A percentile compares a stretch with the other conserved stretches of the same genome.
Conservation (phyloP, 108 stramenopile species). For the Fragilariopsis cylindrus region DNA sequence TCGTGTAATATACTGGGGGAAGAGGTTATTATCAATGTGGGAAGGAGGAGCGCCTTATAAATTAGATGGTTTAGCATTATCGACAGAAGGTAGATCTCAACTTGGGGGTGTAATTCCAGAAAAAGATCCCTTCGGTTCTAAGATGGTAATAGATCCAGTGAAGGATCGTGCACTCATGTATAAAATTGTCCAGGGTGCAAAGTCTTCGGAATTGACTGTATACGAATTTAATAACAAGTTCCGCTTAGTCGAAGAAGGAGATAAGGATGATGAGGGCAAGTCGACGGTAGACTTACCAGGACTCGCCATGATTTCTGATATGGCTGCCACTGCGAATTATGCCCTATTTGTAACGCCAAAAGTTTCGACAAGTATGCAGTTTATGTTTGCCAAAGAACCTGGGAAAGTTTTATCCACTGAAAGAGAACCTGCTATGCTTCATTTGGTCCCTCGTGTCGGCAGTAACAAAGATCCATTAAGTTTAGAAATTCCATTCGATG, state of each 20-base stretch:
- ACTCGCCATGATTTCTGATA: conserved; percentile 73
- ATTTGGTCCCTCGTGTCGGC: conserved; percentile 61
- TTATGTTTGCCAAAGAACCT: conserved; percentile 75
- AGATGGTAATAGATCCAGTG: conserved; percentile 57
- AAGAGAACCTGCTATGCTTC: conserved; percentile 43
- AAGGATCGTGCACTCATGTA: conserved; percentile 75
- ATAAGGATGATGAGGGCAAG: conserved; percentile 56
- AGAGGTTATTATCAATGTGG: conserved; percentile 72
- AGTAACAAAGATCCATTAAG: conserved; percentile 43
- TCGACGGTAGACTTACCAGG: conserved; percentile 55
- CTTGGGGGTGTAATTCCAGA: conserved; percentile 81
- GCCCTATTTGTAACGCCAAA: conserved; percentile 68
- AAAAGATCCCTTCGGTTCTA: conserved; percentile 61
- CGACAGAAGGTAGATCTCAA: conserved; percentile 78
- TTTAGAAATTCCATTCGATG: conserved; percentile 71
- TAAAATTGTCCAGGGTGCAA: conserved; percentile 51
- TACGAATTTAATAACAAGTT: conserved; percentile 83
- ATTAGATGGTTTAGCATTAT: conserved; percentile 70
- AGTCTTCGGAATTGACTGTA: conserved; percentile 56
- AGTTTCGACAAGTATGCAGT: conserved; percentile 71
- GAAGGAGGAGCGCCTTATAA: conserved; percentile 86
- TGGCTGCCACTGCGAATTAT: conserved; percentile 79
- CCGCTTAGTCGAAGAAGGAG: conserved; percentile 42
- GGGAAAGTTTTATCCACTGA: conserved; percentile 47
- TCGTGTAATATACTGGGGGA: conserved; percentile 73